These are phyloP conservation scores for Neonectria faginata DNA, from an alignment of 2,329 filamentous ascomycete species.

Conservation along the genomic window DNA sequence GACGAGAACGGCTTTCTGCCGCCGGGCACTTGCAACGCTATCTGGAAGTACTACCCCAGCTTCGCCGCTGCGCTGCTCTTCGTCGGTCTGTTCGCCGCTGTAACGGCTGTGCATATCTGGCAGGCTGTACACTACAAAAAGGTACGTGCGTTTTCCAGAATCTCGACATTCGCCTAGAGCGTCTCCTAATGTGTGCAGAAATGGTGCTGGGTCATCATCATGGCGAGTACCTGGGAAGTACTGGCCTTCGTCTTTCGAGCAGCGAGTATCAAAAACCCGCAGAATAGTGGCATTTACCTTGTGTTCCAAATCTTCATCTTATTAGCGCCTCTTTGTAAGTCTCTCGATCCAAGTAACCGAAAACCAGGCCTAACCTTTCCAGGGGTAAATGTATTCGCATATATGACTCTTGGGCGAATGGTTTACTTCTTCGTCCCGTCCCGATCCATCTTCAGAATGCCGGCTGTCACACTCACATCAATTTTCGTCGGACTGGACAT, in stretches of 20 bases:
- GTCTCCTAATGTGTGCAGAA: slow-evolving; percentile 12
- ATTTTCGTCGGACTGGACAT: slow-evolving; percentile 58
- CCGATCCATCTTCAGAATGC: slow-evolving; percentile 52
- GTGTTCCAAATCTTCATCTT: slow-evolving; percentile 44
- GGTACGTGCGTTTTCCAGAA: slow-evolving; percentile 33
- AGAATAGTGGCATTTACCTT: slow-evolving; percentile 32
- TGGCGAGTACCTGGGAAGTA: slow-evolving; percentile 49
- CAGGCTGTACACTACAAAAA: slow-evolving; percentile 40
- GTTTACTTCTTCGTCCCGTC: slow-evolving; percentile 57
- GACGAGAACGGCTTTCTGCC: slow-evolving; percentile 51
- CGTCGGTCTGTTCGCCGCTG: slow-evolving; percentile 40
- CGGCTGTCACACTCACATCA: slow-evolving; percentile 51
- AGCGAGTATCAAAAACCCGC: slow-evolving; percentile 38
- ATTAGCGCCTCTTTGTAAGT: slow-evolving; percentile 39
- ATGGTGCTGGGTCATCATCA: slow-evolving; percentile 53
- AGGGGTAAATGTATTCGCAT: slow-evolving; percentile 61
- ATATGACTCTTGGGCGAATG: slow-evolving; percentile 60
- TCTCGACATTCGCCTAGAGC: too few species aligned
- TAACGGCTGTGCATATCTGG: slow-evolving; percentile 37
- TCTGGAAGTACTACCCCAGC: slow-evolving; percentile 51
- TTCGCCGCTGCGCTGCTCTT: slow-evolving; percentile 48
- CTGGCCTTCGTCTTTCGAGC: slow-evolving; percentile 39
- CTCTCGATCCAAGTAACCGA: fast-evolving
- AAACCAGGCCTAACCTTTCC: background rate
- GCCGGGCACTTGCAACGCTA: slow-evolving; percentile 46